These are phyloP conservation scores for Yamadazyma ubonensis DNA, from an alignment of 805 yeast genomes.

Conservation along the genomic window DNA sequence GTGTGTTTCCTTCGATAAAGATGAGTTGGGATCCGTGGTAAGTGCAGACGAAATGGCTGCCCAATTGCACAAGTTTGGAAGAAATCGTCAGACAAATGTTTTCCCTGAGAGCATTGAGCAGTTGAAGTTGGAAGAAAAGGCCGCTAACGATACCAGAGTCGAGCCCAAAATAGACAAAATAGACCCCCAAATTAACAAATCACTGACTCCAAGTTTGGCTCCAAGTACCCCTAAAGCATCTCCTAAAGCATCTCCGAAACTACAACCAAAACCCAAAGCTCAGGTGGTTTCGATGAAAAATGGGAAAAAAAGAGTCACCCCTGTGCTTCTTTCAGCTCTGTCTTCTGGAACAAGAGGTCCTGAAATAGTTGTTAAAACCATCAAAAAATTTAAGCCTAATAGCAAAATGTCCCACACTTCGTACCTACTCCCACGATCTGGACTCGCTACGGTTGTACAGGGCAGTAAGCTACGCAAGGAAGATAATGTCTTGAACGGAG, in stretches of 20 bases:
- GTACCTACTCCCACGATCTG: slow-evolving; percentile 58
- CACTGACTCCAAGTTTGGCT: too few relatives aligned
- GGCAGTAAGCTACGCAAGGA: slow-evolving; percentile 42
- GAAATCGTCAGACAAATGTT: slow-evolving; percentile 76
- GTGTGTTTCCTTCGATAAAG: slow-evolving; percentile 57
- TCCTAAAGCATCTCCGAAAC: slow-evolving; percentile 5
- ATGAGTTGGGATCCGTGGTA: slow-evolving; percentile 67
- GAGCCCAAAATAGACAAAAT: background rate
- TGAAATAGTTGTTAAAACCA: slow-evolving; percentile 8
- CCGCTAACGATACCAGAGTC: background rate
- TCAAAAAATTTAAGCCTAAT: slow-evolving; percentile 22
- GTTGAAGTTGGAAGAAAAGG: slow-evolving; percentile 62
- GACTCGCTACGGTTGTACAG: slow-evolving; percentile 62
- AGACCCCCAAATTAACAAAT: too few relatives aligned
- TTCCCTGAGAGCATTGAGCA: slow-evolving; percentile 88
- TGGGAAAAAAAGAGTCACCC: slow-evolving; percentile 75
- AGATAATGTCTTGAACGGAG: slow-evolving; percentile 15
- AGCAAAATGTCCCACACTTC: slow-evolving; percentile 44
- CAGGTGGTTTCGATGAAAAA: slow-evolving; percentile 63
- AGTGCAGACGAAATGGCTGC: slow-evolving; percentile 60
- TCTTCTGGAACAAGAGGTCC: slow-evolving; percentile 1
- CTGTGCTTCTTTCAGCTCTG: slow-evolving; percentile 56
- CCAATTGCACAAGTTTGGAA: slow-evolving; percentile 81
- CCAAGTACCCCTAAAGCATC: too few relatives aligned
- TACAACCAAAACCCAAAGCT: slow-evolving; percentile 16